phyloP scores from a whole-genome alignment of 2,329 filamentous ascomycete genomes.

The Teratosphaeria destructans region DNA sequence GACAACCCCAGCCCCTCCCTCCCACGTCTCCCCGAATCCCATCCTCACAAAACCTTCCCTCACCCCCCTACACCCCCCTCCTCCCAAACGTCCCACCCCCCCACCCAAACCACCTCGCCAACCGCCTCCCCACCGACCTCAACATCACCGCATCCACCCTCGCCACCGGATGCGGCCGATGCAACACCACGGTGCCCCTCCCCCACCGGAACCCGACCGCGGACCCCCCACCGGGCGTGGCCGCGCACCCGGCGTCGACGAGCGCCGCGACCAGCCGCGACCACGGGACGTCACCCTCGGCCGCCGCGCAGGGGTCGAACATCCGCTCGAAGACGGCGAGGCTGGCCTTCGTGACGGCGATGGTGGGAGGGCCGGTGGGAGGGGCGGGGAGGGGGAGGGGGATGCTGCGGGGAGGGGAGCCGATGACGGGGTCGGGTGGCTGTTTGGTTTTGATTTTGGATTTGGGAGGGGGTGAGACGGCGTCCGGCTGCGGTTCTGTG shows the following conservation, averaged over 20 bases:
- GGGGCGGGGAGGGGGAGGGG: too few relatives aligned
- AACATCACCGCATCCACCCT: slow-evolving; percentile 6
- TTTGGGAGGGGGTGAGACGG: background rate
- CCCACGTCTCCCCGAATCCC: too few relatives aligned
- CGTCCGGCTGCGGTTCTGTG: background rate
- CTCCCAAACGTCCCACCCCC: slow-evolving; percentile 10
- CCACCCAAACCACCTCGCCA: slow-evolving; percentile 24
- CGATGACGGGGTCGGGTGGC: too few relatives aligned
- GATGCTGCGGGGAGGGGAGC: too few relatives aligned
- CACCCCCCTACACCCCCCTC: slow-evolving; percentile 1
- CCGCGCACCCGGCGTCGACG: slow-evolving; percentile 4
- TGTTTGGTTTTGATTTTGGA: background rate
- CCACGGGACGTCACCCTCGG: slow-evolving; percentile 1
- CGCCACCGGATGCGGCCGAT: slow-evolving; percentile 6
- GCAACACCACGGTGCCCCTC: background rate
- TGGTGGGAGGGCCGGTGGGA: background rate
- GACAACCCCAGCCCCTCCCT: too few relatives aligned
- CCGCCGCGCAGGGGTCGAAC: background rate
- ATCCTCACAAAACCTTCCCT: background rate
- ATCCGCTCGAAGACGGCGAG: slow-evolving; percentile 3
- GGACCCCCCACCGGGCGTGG: slow-evolving; percentile 1
- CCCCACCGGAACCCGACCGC: slow-evolving; percentile 1
- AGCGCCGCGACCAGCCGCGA: slow-evolving; percentile 3
- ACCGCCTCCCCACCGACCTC: slow-evolving; percentile 15
- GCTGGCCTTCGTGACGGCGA: background rate